Evolutionary conservation across 2,329 filamentous ascomycete species (phyloP), one percentile per base, ranked within the genome.

Genomic region (Fusarium humuli): DNA sequence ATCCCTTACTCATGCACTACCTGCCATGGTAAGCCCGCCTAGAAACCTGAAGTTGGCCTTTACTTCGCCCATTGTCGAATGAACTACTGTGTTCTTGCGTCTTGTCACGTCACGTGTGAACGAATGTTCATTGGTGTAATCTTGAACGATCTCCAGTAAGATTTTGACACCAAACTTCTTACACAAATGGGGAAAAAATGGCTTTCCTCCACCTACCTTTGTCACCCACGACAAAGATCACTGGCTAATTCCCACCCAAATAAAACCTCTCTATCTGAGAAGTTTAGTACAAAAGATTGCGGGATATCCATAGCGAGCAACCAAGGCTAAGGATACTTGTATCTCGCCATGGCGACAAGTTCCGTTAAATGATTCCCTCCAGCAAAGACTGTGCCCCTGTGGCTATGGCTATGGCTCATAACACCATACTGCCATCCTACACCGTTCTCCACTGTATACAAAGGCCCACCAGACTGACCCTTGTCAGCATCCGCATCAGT

Each of bases 401-500:
- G 11, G 0, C 3, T 13, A 3, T 23, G 5, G 5, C 7, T 12
- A 14, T 18, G 16, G 8, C 55, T 70, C 10, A 32, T 10, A 5
- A 57, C 25, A 1, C 44, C 67, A 16, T 70, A 67, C 3, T 48
- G 29, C 45, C 58, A 70, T 18, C 40, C 42, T 0, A 20, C 5
- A 5, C 52, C 67, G 2, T 53, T 23, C 3, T 58, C 45, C 16
- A 63, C 25, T 0, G 7, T 18, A 6, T 44, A 70, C 7, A 70
- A n/a, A 4, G 67, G 67, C 1, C 67, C 57, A n/a, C 67, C 67
- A 22, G 67, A 70, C 18, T 62, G 27, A 1, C 67, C 67, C 0
- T 2, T 1, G 7, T 23, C 13, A 2, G 25, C 37, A 30, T 67
- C 67, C 11, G 53, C 46, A 12, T 70, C 53, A 22, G 57, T 68